Base-by-base conservation (phyloP, 345 rosid genomes). In the Syzygium oleosum region DNA sequence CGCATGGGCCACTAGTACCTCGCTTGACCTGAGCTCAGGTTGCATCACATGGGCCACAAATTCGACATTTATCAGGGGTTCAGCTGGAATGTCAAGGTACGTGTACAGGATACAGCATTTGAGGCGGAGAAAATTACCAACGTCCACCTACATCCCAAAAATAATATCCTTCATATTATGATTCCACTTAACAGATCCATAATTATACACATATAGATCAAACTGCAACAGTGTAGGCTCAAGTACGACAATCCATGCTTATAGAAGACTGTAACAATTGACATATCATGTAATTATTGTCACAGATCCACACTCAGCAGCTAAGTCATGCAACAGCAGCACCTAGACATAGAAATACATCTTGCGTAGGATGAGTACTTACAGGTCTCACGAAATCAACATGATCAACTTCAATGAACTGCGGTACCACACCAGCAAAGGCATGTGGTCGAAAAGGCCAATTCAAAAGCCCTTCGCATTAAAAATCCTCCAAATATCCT, bases 341-440 rank as follows among this genome's bases (percentile, higher is more conserved):
- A 34, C 38, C 38, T 34, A 34, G 38, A 34, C 68, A 3, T n/a
- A n/a, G 38, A n/a, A 3, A n/a, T 59, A 61, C 73, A 61, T 61
- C 17, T 13, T 61, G 73, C 4, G 4, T 34, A 52, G 23, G 41
- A 51, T 73, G 53, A 68, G 43, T 49, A 95, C 98, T 94, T 88
- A 96, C 98, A 86, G 98, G 99, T 89, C 89, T 93, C 53, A 95
- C 90, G 92, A 96, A 97, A 91, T 97, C 98, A 21, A 95, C 98
- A 38, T 94, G 96, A 84, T 97, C 96, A 89, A 97, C 96, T 94
- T 97, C 99, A 51, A 93, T 84, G 92, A 96, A 96, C 84, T 90
- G 91, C 22, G 98, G 99, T 16, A 95, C 94, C 4, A 89, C 94
- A 68, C 99, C 98, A 87, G 98, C 96, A 53, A 97, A 96, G 87